These are phyloP conservation scores for Alternaria sp. DNA, from an alignment of 2,329 filamentous ascomycete genomes.

Conservation along the genomic window DNA sequence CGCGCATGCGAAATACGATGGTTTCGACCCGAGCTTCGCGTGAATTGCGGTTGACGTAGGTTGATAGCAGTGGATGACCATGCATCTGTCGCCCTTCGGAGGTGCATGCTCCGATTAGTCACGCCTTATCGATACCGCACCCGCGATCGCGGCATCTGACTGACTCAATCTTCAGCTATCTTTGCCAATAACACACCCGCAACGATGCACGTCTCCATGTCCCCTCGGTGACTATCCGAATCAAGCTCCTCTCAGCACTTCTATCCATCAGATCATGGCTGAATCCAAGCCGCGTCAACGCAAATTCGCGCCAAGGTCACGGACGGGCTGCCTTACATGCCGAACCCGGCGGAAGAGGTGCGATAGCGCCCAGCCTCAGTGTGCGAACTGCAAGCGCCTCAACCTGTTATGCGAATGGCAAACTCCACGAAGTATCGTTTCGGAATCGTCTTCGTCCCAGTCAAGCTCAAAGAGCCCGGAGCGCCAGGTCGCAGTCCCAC, in stretches of 20 bases:
- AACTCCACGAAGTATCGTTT: slow-evolving; percentile 33
- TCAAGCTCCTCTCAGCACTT: neutral
- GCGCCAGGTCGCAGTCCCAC: slow-evolving; percentile 18
- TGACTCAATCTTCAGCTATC: slow-evolving; percentile 14
- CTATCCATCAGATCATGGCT: slow-evolving; percentile 34
- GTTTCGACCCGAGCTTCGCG: neutral
- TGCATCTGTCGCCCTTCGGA: neutral
- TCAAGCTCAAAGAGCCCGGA: slow-evolving; percentile 22
- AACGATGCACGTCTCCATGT: slow-evolving; percentile 15
- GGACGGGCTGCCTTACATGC: slow-evolving; percentile 47
- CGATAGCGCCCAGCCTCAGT: slow-evolving; percentile 42
- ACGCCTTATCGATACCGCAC: slow-evolving; percentile 11
- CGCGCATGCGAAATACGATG: neutral
- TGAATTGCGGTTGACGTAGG: neutral
- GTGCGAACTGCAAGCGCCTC: slow-evolving; percentile 44
- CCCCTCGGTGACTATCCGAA: slow-evolving; percentile 21
- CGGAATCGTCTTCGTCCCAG: slow-evolving; percentile 1
- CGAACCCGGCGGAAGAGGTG: slow-evolving; percentile 45
- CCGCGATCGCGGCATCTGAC: neutral
- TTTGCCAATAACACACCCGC: slow-evolving; percentile 6
- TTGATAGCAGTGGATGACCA: neutral
- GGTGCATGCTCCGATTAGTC: slow-evolving; percentile 12
- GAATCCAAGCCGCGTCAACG: slow-evolving; percentile 42
- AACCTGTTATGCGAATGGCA: slow-evolving; percentile 48
- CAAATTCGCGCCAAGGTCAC: slow-evolving; percentile 46